A percentile compares a stretch with the other conserved stretches of the same genome.
Evolutionary conservation across 192 early-diverging fungal genomes (phyloP).

Genomic region (Pilaira anomala): DNA sequence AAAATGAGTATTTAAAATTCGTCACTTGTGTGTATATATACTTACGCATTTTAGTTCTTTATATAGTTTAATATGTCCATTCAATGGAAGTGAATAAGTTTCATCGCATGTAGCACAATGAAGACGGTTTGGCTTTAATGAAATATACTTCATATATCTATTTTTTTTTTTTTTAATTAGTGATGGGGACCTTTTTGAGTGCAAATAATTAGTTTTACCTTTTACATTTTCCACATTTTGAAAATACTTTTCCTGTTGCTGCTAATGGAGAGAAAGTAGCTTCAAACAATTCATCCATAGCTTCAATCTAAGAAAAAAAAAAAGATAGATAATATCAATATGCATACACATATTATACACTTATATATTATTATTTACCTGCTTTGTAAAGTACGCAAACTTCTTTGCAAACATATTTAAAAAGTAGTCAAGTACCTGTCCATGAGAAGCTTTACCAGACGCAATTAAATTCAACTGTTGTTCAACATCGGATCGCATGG

Average conservation of each 20-base stretch:
- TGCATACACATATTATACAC: neutral
- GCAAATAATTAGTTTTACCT: constrained; percentile 3
- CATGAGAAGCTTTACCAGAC: constrained; percentile 29
- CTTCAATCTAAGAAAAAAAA: constrained; percentile 28
- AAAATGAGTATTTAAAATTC: no score
- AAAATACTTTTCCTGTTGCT: constrained; percentile 41
- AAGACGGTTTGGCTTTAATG: constrained; percentile 41
- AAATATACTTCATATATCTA: constrained; percentile 49
- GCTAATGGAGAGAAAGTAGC: constrained; percentile 52
- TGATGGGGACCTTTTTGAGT: no score
- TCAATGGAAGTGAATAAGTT: constrained; percentile 47
- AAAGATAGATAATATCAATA: neutral
- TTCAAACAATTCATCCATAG: constrained; percentile 52
- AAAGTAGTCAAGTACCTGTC: constrained; percentile 40
- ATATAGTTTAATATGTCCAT: constrained; percentile 49
- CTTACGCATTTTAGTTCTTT: constrained; percentile 39
- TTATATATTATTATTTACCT: constrained; percentile 1
- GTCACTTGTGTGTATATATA: neutral
- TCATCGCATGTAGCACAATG: constrained; percentile 52
- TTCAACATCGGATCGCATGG: constrained; percentile 49
- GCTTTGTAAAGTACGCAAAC: constrained; percentile 42
- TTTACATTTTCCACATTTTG: constrained; percentile 51
- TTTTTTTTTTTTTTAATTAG: neutral
- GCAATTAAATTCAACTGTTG: constrained; percentile 50
- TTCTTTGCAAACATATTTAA: constrained; percentile 42